phyloP scores from a whole-genome alignment of 768 basidiomycete species.

The Gyrodon lividus region DNA sequence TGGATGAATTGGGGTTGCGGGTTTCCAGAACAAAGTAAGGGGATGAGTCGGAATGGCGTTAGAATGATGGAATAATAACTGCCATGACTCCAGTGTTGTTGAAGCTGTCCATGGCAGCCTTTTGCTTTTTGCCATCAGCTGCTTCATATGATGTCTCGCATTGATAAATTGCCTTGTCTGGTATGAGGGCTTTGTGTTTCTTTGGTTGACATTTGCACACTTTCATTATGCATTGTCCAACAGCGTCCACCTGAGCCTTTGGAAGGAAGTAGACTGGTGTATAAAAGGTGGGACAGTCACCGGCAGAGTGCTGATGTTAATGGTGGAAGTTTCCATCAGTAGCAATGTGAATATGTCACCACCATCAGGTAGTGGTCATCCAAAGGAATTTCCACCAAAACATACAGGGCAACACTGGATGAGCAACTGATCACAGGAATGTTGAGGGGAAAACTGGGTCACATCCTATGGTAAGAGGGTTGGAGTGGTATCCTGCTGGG shows the following conservation, averaged over 20 bases:
- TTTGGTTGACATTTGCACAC: slow-evolving; percentile 17
- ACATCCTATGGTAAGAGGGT: too few species aligned
- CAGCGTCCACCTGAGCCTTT: slow-evolving; percentile 32
- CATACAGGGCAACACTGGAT: slow-evolving; percentile 32
- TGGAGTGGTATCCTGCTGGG: too few species aligned
- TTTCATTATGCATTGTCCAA: slow-evolving; percentile 26
- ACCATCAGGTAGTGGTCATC: slow-evolving; percentile 14
- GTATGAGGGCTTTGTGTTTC: slow-evolving; percentile 16
- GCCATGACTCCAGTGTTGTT: slow-evolving; percentile 37
- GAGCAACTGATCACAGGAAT: slow-evolving; percentile 1
- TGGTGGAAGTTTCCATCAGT: slow-evolving; percentile 41
- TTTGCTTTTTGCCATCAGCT: slow-evolving; percentile 31
- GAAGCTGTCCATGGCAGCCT: slow-evolving; percentile 21
- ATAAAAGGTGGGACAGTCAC: slow-evolving; percentile 33
- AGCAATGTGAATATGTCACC: slow-evolving; percentile 38
- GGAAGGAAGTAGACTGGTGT: slow-evolving; percentile 31
- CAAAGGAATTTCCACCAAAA: slow-evolving; percentile 13
- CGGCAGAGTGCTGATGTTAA: slow-evolving; percentile 28
- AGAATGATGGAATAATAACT: too few species aligned
- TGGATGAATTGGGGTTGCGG: too few species aligned
- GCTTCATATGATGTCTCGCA: slow-evolving; percentile 36
- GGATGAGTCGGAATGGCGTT: too few species aligned
- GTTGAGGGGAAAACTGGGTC: background rate
- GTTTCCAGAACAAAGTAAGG: too few species aligned
- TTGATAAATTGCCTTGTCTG: slow-evolving; percentile 34